Base-by-base conservation (phyloP, 2,329 filamentous ascomycete genomes). In the Pseudocercospora pini-densiflorae region DNA sequence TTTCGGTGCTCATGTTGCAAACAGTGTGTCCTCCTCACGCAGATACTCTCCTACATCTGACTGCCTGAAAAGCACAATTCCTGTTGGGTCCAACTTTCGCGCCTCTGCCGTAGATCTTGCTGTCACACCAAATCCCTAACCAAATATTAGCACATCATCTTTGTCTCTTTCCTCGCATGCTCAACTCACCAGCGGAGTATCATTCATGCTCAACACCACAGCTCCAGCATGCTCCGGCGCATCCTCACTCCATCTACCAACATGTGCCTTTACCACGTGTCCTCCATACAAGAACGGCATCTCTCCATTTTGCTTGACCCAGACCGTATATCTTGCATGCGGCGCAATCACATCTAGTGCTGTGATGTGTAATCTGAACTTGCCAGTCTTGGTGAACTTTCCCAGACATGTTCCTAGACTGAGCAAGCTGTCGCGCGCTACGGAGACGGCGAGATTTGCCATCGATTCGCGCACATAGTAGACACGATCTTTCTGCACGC, bases 261-360 rank as follows among this genome's bases (percentile, higher is more conserved):
- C 87, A 78, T 93, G 91, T 33, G 90, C 91, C 79, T 92, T 92
- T 72, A 96, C 88, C 61, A 97, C 86, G 79, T 98, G 94, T 64
- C 92, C 92, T 61, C 95, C 95, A 81, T 98, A 99, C 55, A 99
- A 82, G 79, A 97, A 98, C 0, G 95, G 94, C 93, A 97, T 97
- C 76, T 96, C 94, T 72, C 95, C 95, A 81, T 98, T 98, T 66
- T 90, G 87, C 81, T 96, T 96, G 72, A 99, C 90, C 93, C 94
- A 98, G 73, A 98, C 89, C 88, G 98, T 98, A 83, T 97, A 97
- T 66, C 95, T 86, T 53, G 94, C 94, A 79, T 97, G 93, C 71
- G 92, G 90, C 64, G 94, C 92, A 71, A 99, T 90, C 70, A 97
- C 88, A 70, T 93, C 91, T 65, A 99, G 85, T n/a, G 87, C 92